phyloP scores from a whole-genome alignment of 2,329 filamentous ascomycete genomes.

The Beauveria rudraprayagi region DNA sequence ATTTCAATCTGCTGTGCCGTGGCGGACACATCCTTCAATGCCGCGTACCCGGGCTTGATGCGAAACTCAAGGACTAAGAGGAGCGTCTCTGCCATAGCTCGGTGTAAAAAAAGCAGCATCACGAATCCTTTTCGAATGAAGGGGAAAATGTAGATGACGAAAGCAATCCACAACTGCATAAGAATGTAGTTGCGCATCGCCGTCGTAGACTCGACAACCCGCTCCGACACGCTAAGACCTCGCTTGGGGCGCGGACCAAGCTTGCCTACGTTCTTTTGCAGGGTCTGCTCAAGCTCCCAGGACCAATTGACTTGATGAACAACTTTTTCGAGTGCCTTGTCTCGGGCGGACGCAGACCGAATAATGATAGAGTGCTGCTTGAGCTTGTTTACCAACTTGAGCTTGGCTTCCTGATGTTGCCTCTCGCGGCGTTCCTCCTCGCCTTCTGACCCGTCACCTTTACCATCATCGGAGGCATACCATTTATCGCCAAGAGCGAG shows the following conservation, averaged over 20 bases:
- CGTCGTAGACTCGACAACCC: constrained; percentile 86
- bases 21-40: constrained; percentile 90
- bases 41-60: constrained; percentile 65
- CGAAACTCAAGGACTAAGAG: constrained; percentile 80
- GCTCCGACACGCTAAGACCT: constrained; percentile 84
- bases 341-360: constrained; percentile 70
- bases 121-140: constrained; percentile 66
- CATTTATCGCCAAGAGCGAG: constrained; percentile 73
- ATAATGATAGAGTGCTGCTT: constrained; percentile 79
- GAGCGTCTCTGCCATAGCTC: constrained; percentile 71
- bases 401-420: constrained; percentile 49
- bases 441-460: constrained; percentile 51
- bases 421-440: constrained; percentile 62
- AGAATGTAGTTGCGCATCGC: constrained; percentile 72
- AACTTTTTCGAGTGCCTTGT: constrained; percentile 70
- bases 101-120: constrained; percentile 69
- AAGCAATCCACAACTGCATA: constrained; percentile 59
- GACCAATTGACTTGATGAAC: constrained; percentile 95
- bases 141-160: constrained; percentile 71
- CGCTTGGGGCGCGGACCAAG: constrained; percentile 76
- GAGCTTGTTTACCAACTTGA: constrained; percentile 72
- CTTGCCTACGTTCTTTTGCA: constrained; percentile 84
- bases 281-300: constrained; percentile 73
- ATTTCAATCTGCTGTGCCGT: constrained; percentile 98
- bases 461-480: constrained; percentile 26